Percentiles rank a stretch among this genome's conserved stretches.
These are phyloP conservation scores for Pythium plurisporium DNA, from an alignment of 352 stramenopile genomes.

Conservation along the genomic window DNA sequence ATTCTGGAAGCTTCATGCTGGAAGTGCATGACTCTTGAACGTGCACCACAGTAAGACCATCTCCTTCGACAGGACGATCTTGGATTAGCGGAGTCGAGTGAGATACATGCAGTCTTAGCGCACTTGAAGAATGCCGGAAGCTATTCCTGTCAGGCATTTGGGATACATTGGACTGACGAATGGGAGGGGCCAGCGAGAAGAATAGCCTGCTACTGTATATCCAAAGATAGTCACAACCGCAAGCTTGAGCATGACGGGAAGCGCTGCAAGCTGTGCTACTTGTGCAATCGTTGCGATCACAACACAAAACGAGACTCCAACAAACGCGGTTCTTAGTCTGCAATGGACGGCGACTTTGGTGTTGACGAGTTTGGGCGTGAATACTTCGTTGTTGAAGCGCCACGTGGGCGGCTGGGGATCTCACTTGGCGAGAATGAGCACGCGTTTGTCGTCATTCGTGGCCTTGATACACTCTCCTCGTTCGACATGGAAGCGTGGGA, in stretches of 20 bases:
- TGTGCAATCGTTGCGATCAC: no score
- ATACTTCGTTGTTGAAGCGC: conserved; percentile 41
- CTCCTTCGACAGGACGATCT: no score
- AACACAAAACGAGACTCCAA: no score
- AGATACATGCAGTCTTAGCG: no score
- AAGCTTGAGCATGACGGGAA: no score
- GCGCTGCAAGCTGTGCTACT: no score
- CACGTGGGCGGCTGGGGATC: conserved; percentile 46
- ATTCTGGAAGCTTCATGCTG: background rate
- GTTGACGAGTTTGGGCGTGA: conserved; percentile 47
- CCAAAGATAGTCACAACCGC: no score
- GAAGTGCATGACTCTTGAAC: background rate
- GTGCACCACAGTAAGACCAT: no score
- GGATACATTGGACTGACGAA: no score
- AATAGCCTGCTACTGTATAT: no score
- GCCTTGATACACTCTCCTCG: conserved; percentile 26
- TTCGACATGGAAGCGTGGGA: conserved; percentile 25
- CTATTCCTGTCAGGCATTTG: background rate
- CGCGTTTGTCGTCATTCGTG: conserved; percentile 43
- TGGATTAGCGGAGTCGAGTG: no score
- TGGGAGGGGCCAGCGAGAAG: no score
- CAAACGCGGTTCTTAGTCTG: background rate
- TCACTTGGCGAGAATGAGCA: conserved; percentile 44
- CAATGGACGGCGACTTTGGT: conserved; percentile 22
- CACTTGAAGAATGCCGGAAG: background rate